A percentile compares a stretch with the other conserved stretches of the same genome.
phyloP scores from a whole-genome alignment of 352 stramenopile genomes.

The Phytophthora syringae region DNA sequence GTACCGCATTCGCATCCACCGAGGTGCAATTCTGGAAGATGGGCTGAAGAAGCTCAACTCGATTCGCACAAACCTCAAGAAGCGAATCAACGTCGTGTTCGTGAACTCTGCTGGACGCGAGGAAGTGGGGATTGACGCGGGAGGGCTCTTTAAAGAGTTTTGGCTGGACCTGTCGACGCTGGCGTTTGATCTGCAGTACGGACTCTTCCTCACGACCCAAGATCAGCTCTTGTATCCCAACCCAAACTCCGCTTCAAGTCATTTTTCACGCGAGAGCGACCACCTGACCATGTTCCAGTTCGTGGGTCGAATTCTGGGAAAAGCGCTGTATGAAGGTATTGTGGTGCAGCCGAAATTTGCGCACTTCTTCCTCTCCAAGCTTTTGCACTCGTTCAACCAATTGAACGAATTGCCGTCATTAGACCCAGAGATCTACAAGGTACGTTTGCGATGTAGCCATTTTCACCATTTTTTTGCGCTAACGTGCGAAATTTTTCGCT shows the following conservation, averaged over 20 bases:
- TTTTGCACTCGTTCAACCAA: constrained; percentile 81
- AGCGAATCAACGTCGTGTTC: constrained; percentile 80
- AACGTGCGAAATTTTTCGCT: neutral
- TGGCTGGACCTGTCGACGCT: constrained; percentile 90
- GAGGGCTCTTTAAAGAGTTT: constrained; percentile 98
- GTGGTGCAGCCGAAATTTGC: constrained; percentile 96
- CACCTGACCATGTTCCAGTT: constrained; percentile 95
- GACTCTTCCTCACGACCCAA: constrained; percentile 75
- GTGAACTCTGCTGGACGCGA: constrained; percentile 90
- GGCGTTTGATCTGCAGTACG: constrained; percentile 95
- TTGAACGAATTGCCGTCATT: constrained; percentile 92
- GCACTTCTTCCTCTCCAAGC: constrained; percentile 95
- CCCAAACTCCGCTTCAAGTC: constrained; percentile 83
- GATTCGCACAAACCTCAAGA: constrained; percentile 89
- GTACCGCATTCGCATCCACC: constrained; percentile 72
- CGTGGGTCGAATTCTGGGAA: constrained; percentile 94
- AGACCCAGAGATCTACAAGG: constrained; percentile 95
- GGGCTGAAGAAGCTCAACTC: constrained; percentile 87
- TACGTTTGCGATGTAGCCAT: constrained; percentile 20
- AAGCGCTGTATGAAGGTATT: constrained; percentile 97
- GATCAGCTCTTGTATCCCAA: constrained; percentile 94
- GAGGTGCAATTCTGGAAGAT: constrained; percentile 85
- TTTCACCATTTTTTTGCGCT: too few relatives aligned
- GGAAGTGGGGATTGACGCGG: constrained; percentile 96
- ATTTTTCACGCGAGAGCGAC: constrained; percentile 81